These are phyloP conservation scores for Hawksworthiomyces lignivorus DNA, from an alignment of 2,329 filamentous ascomycete species.

Conservation along the genomic window DNA sequence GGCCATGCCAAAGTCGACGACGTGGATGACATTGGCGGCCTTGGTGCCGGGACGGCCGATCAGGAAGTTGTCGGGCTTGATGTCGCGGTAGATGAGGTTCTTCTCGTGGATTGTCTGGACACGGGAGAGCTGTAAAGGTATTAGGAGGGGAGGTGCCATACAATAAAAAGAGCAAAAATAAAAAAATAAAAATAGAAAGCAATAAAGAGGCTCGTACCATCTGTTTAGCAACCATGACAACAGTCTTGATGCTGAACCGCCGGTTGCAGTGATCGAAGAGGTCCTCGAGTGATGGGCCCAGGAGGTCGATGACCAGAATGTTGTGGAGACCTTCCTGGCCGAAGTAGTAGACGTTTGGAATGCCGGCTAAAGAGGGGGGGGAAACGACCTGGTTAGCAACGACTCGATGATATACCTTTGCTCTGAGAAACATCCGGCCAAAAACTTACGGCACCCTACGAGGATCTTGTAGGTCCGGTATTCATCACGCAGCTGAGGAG, in stretches of 20 bases:
- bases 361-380: conserved; percentile 60
- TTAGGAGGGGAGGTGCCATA: conserved; percentile 4
- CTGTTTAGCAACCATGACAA: conserved; percentile 98
- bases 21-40: conserved; percentile 94
- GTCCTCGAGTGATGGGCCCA: conserved; percentile 91
- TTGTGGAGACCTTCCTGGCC: conserved; percentile 98
- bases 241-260: conserved; percentile 93
- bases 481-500: conserved; percentile 93
- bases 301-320: conserved; percentile 93
- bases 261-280: conserved; percentile 96
- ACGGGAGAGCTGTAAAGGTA: conserved; percentile 60
- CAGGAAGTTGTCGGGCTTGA: conserved; percentile 99
- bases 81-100: conserved; percentile 97
- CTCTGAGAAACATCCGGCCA: no score
- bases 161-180: no score
- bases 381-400: not conserved
- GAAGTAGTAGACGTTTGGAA: conserved; percentile 99
- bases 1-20: conserved; percentile 98
- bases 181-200: not conserved
- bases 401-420: not conserved
- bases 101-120: conserved; percentile 96
- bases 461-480: conserved; percentile 99
- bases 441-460: conserved; percentile 89
- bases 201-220: conserved; percentile 55
- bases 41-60: conserved; percentile 90